These are phyloP conservation scores for Dictyophora rubrovolvata DNA, from an alignment of 768 basidiomycete genomes.

Conservation along the genomic window DNA sequence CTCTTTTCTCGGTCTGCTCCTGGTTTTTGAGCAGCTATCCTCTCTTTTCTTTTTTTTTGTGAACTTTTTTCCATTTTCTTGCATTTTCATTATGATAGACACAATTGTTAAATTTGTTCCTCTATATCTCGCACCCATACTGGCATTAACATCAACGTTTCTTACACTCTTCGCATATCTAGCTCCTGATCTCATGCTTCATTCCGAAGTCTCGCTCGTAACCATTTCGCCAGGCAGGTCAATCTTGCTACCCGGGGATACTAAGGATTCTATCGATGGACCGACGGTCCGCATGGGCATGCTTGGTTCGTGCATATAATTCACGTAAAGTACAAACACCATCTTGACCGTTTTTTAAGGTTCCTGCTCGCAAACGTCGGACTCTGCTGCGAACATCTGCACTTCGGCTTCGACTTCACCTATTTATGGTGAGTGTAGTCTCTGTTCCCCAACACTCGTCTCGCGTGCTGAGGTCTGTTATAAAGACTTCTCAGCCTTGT, in stretches of 20 bases:
- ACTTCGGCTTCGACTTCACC: slow-evolving; percentile 46
- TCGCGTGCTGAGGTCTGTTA: neutral
- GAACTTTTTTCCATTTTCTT: neutral
- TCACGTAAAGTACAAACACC: neutral
- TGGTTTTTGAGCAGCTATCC: neutral
- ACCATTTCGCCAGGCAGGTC: slow-evolving; percentile 45
- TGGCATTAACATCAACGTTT: slow-evolving; percentile 55
- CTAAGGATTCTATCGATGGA: slow-evolving; percentile 40
- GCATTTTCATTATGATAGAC: slow-evolving; percentile 44
- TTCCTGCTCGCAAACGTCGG: slow-evolving; percentile 49
- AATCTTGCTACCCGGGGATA: slow-evolving; percentile 24
- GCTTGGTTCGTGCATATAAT: slow-evolving; percentile 35
- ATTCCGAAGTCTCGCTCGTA: slow-evolving; percentile 53
- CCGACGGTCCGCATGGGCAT: slow-evolving; percentile 58
- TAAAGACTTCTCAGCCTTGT: slow-evolving; percentile 57
- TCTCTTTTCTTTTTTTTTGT: neutral
- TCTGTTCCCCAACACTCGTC: neutral
- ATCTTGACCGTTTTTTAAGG: slow-evolving; percentile 29
- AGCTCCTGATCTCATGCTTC: slow-evolving; percentile 53
- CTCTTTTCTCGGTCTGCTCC: neutral
- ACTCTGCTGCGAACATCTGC: slow-evolving; percentile 44
- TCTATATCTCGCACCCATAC: slow-evolving; percentile 56
- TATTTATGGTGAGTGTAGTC: slow-evolving; percentile 41
- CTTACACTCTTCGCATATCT: slow-evolving; percentile 58
- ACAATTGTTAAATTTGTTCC: slow-evolving; percentile 59